Base-by-base conservation (phyloP, 1,284 basidiomycete genomes). In the Thelephora terrestris region DNA sequence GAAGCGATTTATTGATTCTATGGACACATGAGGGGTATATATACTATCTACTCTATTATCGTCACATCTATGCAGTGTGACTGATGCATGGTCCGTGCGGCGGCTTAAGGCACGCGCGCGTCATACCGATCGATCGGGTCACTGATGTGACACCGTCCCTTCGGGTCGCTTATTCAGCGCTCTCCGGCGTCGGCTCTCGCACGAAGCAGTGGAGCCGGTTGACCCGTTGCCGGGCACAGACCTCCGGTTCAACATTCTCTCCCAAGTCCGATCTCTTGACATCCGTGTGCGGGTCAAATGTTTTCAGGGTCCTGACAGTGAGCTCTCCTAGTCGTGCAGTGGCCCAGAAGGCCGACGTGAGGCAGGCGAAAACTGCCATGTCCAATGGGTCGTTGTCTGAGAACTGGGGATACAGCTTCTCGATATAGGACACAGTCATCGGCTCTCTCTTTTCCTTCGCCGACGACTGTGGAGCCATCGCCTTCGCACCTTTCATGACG, bases 391-490 rank as follows among this genome's bases (percentile, higher is more conserved):
- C n/a, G 34, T 10, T 27, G n/a, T 12, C 12, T 10, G 10, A 10
- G 34, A 36, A n/a, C 12, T n/a, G n/a, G 34, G 12, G 34, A 12
- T 12, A n/a, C 12, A 36, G 34, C 12, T 10, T 12, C n/a, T 36
- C 2, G 5, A 62, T 52, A 45, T 46, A 25, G 0, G 39, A 17
- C 6, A 52, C 16, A 2, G 55, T 57, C 47, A 46, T 49, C 3
- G 61, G 57, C 1, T 39, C 20, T 5, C 57, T 47, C 35, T 43
- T 47, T 7, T 18, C 14, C 3, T 49, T 34, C 21, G 34, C 35
- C 2, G 53, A 52, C 7, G 54, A 18, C 0, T 52, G 1, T 0
- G 58, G 56, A 1, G 50, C 36, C 18, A 47, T 25, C 14, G n/a
- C 3, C 7, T 49, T 47, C 0, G 55, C 57, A 0, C 43, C 56